Conservation (phyloP, 768 basidiomycete genomes). For the Mycena olivaceomarginata region DNA sequence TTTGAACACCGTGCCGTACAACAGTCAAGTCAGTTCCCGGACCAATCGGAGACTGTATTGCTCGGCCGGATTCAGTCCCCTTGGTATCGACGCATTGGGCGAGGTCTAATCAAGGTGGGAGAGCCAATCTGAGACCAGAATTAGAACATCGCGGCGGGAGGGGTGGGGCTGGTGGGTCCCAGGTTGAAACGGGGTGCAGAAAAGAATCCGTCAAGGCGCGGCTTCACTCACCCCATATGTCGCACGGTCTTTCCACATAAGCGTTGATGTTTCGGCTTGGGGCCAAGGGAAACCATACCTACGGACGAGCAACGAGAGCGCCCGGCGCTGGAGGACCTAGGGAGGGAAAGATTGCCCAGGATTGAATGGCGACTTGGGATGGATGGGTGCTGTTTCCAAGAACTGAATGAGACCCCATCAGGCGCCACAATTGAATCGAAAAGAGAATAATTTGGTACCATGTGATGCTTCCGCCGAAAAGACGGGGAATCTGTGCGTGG, state of each 20-base stretch:
- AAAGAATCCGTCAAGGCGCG: not conserved
- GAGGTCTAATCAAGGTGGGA: not conserved
- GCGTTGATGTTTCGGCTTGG: not conserved
- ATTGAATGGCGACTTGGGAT: not conserved
- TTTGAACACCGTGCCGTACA: constrained; percentile 22
- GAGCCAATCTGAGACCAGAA: not conserved
- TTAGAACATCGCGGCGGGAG: not conserved
- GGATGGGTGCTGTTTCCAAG: not conserved
- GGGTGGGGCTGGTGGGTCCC: not conserved
- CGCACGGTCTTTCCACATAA: not conserved
- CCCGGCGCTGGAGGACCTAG: not conserved
- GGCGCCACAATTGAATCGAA: constrained; percentile 7
- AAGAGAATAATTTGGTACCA: not conserved
- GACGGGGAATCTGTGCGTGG: constrained; percentile 4
- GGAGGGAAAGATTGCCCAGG: not conserved
- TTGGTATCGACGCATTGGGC: not conserved
- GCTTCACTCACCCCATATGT: not conserved
- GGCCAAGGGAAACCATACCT: not conserved
- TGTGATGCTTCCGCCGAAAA: not conserved
- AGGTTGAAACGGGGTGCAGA: not conserved
- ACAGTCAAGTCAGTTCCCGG: constrained; percentile 13
- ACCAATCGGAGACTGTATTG: not conserved
- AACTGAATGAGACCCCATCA: not conserved
- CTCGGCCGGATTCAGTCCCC: not conserved
- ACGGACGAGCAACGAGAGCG: not conserved